Base-by-base conservation (phyloP, 2,329 filamentous ascomycete species). In the Penicillium sp. region DNA sequence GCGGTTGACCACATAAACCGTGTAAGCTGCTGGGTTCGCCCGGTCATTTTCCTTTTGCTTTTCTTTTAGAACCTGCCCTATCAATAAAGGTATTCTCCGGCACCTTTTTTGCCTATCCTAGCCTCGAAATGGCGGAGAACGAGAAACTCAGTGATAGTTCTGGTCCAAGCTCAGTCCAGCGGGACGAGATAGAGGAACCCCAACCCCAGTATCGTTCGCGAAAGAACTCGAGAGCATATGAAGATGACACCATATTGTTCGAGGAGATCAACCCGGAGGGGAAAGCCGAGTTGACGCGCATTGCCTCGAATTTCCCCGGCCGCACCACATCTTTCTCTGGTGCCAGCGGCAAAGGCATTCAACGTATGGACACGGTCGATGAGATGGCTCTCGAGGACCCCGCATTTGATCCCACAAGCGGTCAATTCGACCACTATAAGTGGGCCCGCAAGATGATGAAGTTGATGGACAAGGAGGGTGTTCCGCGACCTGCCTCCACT, bases 401-500 rank as follows among this genome's bases (percentile, higher is more conserved):
- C 2, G 75, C 79, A 0, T 74, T 87, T n/a, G 83, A 87, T 66
- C 85, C 85, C 0, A 75, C 70, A 7, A 83, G 76, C 38, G 78
- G 80, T 1, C 72, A 81, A n/a, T 86, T 86, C 67, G 80, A 86
- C 61, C 78, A 85, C 11, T 79, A 83, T 65, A 85, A 82, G 71
- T 87, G 83, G 75, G 71, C 82, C 49, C 78, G 78, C 8, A 81
- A 82, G 75, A 79, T 82, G 56, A 73, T 85, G 66, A 77, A 79
- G 52, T 67, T 83, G 35, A 73, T 88, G 41, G 81, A 86, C 41
- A 81, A 82, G 19, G 85, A 89, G 61, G 84, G 85, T 0, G 77
- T 88, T 50, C 82, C 71, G 38, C 59, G 71, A 80, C 61, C 76
- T 79, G 64, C 83, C 79, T 66, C 78, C 79, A 84, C 88, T 0